A percentile compares a stretch with the other conserved stretches of the same genome.
phyloP scores from a whole-genome alignment of 2,329 filamentous ascomycete species.

The Ceratocystis albifundus region DNA sequence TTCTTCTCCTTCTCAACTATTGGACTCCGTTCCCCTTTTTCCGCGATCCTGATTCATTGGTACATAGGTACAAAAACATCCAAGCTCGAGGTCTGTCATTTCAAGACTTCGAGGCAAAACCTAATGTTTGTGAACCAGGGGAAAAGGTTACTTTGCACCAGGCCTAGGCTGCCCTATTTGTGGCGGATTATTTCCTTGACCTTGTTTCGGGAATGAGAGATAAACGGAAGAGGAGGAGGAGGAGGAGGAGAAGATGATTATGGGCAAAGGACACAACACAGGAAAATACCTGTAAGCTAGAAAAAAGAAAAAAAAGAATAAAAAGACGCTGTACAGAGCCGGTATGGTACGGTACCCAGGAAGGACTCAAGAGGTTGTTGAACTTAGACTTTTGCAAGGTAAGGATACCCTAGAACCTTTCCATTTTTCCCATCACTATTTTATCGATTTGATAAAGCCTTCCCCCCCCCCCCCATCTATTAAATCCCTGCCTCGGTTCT shows the following conservation, averaged over 20 bases:
- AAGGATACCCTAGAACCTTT: neutral
- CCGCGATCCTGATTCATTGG: neutral
- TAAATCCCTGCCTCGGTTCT: conserved; percentile 9
- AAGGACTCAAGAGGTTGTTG: neutral
- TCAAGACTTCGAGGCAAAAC: conserved; percentile 1
- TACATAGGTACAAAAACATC: neutral
- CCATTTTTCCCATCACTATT: neutral
- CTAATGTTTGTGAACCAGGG: conserved; percentile 3
- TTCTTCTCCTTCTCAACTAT: neutral
- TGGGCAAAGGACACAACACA: neutral
- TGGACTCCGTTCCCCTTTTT: neutral
- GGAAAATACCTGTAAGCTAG: neutral
- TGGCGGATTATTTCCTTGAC: neutral
- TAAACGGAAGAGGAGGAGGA: no score
- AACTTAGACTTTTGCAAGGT: neutral
- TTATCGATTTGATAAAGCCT: neutral
- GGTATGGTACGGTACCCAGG: no score
- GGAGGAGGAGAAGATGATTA: no score
- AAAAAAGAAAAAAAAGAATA: no score
- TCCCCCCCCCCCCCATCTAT: neutral
- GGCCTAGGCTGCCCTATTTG: neutral
- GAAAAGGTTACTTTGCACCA: neutral
- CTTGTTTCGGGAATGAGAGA: no score
- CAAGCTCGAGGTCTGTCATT: neutral
- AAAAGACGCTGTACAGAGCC: neutral